Base-by-base conservation (phyloP, 768 basidiomycete species). In the Hemileccinum rubropunctum region DNA sequence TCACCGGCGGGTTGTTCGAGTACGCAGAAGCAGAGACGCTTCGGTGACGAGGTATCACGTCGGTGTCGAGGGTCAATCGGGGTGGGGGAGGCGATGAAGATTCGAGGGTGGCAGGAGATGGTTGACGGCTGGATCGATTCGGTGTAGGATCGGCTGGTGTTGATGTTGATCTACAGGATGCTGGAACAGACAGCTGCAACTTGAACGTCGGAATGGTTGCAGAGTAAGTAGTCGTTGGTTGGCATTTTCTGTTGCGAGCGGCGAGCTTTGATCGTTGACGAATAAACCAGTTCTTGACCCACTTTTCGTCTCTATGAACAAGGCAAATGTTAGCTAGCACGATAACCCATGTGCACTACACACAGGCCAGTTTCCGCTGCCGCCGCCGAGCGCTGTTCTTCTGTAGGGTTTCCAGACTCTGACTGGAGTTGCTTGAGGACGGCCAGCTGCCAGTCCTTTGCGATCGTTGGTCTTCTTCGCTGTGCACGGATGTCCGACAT, bases 341-440 rank as follows among this genome's bases (percentile, higher is more conserved):
- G 47, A 44, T 18, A 9, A 51, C 43, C 47, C 47, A 39, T 6
- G 50, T 43, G 40, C 35, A 9, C 27, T 41, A 67, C 68, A 56
- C 61, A 67, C 66, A 67, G 40, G 43, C 66, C 66, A 51, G 67
- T 67, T 41, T 65, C 65, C 17, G 27, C 53, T 11, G 52, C 63
- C 3, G 46, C 61, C 10, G 56, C 56, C 34, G 27, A 48, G 38
- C 53, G 56, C 20, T 69, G 60, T 17, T 52, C 47, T 34, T 56
- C 52, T 2, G 63, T 59, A 6, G 67, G 66, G 23, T 51, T 63
- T 18, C n/a, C 41, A 6, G 61, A 53, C 51, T 54, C 51, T 41
- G 56, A 45, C 8, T 56, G 51, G 13, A 68, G 54, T n/a, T 51
- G 59, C 40, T 39, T 68, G 41, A 67, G 66, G 1, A 69, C 47